Conservation (phyloP, 306 rosid genomes). For the Canavalia ensiformis region DNA sequence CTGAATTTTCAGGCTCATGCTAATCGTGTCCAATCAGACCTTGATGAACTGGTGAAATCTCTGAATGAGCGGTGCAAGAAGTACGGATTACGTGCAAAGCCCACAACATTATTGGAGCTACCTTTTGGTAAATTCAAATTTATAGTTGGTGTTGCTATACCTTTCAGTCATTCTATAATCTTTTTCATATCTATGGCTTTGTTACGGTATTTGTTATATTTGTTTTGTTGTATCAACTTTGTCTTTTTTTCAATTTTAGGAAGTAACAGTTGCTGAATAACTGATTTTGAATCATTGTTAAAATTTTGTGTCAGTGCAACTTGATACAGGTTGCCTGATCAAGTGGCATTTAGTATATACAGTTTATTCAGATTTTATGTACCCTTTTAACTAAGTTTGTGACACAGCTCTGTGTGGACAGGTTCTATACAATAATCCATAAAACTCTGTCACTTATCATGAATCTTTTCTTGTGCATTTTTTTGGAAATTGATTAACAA, state of each 20-base stretch:
- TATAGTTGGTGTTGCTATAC: slow-evolving; percentile 31
- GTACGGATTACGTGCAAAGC: slow-evolving; percentile 88
- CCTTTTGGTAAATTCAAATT: slow-evolving; percentile 83
- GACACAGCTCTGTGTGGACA: slow-evolving; percentile 13
- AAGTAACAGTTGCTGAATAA: slow-evolving; percentile 10
- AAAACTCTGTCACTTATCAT: not conserved
- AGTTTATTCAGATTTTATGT: slow-evolving; percentile 32
- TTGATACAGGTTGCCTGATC: slow-evolving; percentile 31
- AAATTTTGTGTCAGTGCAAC: not conserved
- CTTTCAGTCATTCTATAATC: slow-evolving; percentile 32
- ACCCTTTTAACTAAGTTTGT: slow-evolving; percentile 32
- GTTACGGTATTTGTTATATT: slow-evolving; percentile 34
- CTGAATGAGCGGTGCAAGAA: slow-evolving; percentile 93
- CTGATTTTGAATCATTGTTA: slow-evolving; percentile 41
- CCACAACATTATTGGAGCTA: slow-evolving; percentile 86
- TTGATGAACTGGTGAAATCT: slow-evolving; percentile 84
- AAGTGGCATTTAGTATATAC: slow-evolving; percentile 41
- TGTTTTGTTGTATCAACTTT: slow-evolving; percentile 23
- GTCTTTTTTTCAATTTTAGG: slow-evolving; percentile 7
- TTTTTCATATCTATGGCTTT: slow-evolving; percentile 18
- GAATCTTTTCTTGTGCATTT: slow-evolving; percentile 30
- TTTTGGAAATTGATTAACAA: slow-evolving; percentile 14
- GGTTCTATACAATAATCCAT: slow-evolving; percentile 28
- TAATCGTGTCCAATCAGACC: slow-evolving; percentile 74
- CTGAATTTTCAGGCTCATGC: slow-evolving; percentile 71